Evolutionary conservation across 345 rosid genomes (phyloP).

Genomic region (Hibiscus tridactylites): DNA sequence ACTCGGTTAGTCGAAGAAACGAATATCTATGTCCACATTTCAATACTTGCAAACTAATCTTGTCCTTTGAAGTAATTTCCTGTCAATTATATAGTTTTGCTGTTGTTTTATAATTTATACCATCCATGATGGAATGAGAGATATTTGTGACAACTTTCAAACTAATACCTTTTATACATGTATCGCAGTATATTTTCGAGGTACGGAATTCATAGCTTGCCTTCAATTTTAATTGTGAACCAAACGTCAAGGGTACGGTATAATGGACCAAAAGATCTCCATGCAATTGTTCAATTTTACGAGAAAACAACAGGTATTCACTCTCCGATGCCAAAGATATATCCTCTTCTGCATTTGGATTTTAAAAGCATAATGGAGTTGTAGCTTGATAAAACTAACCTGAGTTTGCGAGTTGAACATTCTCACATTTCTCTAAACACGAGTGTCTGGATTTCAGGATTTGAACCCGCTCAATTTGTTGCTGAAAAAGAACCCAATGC

Average conservation of each 20-base stretch:
- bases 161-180: constrained; percentile 7
- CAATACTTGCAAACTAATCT: no score
- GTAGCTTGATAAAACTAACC: not conserved
- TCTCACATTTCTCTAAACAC: not conserved
- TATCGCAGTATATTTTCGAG: constrained; percentile 61
- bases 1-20: no score
- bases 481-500: constrained; percentile 25
- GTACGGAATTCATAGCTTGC: constrained; percentile 66
- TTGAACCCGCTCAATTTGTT: constrained; percentile 43
- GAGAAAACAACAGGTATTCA: constrained; percentile 56
- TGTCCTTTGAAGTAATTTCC: not conserved
- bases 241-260: constrained; percentile 47
- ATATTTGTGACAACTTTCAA: no score
- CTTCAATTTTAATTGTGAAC: constrained; percentile 37
- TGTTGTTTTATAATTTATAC: not conserved
- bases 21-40: no score
- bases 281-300: constrained; percentile 56
- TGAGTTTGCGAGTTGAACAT: not conserved
- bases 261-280: constrained; percentile 54
- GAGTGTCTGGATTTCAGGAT: constrained; percentile 35
- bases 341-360: not conserved
- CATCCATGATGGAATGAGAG: not conserved
- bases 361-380: not conserved
- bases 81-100: not conserved
- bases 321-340: not conserved